Evolutionary conservation across 495 filamentous ascomycete species (phyloP), one percentile per base, ranked within the genome.

Genomic region (Penicillium coffeae): DNA sequence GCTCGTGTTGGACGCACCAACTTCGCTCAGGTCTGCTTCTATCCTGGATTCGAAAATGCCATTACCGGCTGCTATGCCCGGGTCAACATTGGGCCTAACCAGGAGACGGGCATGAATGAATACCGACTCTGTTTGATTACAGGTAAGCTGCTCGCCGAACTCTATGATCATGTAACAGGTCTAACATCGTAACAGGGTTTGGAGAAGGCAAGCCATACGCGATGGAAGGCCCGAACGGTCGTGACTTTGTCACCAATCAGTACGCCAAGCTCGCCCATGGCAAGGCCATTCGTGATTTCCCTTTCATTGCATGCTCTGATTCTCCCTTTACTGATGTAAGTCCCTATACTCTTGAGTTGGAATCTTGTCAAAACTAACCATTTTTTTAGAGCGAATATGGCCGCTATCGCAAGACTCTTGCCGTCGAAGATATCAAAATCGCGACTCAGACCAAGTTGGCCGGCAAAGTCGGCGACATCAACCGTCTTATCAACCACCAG

Each of bases 51-150:
- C 47, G 85, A 90, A 14, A 77, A 89, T 25, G 78, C 84, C 21
- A 84, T 96, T 48, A 80, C 76, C 32, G 80, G 82, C 39, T 93
- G 89, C 67, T 96, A 85, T 64, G 82, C 80, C 20, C 87, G 93
- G 42, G 79, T 95, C 62, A 88, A 81, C 49, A 77, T 94, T 53
- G 89, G 89, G 18, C 72, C 82, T 13, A 82, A 91, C 55, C 70
- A 75, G 18, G 74, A 82, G 10, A 89, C 77, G 6, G 80, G 84
- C 13, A 65, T 78, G 48, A 86, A 83, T 47, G 77, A 85, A 42
- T 98, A 98, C 68, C 82, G 90, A 43, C 82, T 98, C 74, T 85
- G 84, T 30, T 66, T 88, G 55, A 89, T 97, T 58, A 94, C 91
- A 71, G 82, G 90, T 88, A 76, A 38, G 73, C 53, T 30, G 6